A percentile compares a stretch with the other conserved stretches of the same genome.
These are phyloP conservation scores for Laetiporus sulphureus DNA, from an alignment of 1,284 basidiomycete genomes.

Conservation along the genomic window DNA sequence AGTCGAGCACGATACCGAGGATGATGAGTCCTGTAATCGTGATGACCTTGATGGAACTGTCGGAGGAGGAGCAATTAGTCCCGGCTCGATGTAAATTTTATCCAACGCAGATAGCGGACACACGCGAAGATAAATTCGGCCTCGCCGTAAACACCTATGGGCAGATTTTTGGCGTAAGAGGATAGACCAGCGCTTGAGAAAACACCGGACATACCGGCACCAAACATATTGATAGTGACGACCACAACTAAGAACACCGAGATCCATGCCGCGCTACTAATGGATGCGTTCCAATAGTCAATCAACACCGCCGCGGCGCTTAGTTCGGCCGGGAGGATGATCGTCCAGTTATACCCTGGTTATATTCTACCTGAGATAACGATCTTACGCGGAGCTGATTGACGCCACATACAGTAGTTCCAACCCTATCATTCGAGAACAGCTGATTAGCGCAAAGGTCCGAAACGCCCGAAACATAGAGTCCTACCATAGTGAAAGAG, in stretches of 20 bases:
- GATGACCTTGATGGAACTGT: slow-evolving; percentile 54
- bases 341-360: slow-evolving; percentile 46
- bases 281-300: slow-evolving; percentile 48
- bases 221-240: slow-evolving; percentile 61
- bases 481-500: slow-evolving; percentile 49
- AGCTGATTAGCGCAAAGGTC: neutral
- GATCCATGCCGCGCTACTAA: slow-evolving; percentile 59
- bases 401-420: slow-evolving; percentile 44
- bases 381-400: no score
- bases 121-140: slow-evolving; percentile 49
- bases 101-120: slow-evolving; percentile 12
- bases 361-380: no score
- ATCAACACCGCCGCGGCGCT: slow-evolving; percentile 61
- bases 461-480: slow-evolving; percentile 1
- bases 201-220: slow-evolving; percentile 30
- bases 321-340: slow-evolving; percentile 54
- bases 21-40: slow-evolving; percentile 46
- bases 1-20: slow-evolving; percentile 51
- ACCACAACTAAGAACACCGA: slow-evolving; percentile 56
- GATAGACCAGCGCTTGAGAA: neutral
- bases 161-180: neutral
- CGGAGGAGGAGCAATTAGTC: no score
- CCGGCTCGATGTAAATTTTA: neutral
- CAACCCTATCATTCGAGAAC: no score
- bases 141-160: slow-evolving; percentile 43